phyloP scores from a whole-genome alignment of 768 basidiomycete genomes.

The Dacryopinax primogenitus region DNA sequence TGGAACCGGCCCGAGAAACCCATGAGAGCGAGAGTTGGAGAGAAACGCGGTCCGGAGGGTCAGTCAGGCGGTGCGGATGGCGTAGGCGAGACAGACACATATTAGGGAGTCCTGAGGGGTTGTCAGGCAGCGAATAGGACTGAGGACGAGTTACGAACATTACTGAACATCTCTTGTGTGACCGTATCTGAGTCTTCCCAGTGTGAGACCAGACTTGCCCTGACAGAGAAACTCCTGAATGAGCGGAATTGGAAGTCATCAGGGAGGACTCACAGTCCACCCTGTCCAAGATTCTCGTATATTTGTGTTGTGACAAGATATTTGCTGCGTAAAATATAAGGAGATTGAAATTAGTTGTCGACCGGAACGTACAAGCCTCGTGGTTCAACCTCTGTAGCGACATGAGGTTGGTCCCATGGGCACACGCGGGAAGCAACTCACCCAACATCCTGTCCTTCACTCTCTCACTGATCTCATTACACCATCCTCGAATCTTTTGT shows the following conservation, averaged over 20 bases:
- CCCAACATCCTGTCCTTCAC: slow-evolving; percentile 73
- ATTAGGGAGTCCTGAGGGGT: slow-evolving; percentile 52
- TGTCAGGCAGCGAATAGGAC: slow-evolving; percentile 6
- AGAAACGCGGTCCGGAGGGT: not conserved
- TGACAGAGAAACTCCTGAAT: slow-evolving; percentile 23
- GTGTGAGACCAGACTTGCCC: slow-evolving; percentile 71
- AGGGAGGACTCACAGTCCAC: slow-evolving; percentile 50
- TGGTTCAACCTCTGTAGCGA: slow-evolving; percentile 50
- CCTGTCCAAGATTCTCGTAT: slow-evolving; percentile 73
- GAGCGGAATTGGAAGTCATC: slow-evolving; percentile 13
- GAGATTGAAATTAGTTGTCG: too few relatives aligned
- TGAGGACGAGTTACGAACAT: slow-evolving; percentile 39
- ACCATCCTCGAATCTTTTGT: slow-evolving; percentile 59
- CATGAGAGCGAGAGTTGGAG: not conserved
- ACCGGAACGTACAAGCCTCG: slow-evolving; percentile 50
- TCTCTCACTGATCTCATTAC: slow-evolving; percentile 71
- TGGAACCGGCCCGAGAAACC: not conserved
- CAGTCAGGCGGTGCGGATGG: slow-evolving; percentile 34
- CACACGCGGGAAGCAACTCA: slow-evolving; percentile 19
- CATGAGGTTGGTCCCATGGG: not conserved
- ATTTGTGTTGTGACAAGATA: slow-evolving; percentile 78
- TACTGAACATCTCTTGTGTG: slow-evolving; percentile 64
- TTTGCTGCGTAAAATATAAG: too few relatives aligned
- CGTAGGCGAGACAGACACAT: slow-evolving; percentile 52
- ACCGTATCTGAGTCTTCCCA: slow-evolving; percentile 79